Conservation (phyloP, 2,329 filamentous ascomycete genomes). For the Neofusicoccum umdonicola region DNA sequence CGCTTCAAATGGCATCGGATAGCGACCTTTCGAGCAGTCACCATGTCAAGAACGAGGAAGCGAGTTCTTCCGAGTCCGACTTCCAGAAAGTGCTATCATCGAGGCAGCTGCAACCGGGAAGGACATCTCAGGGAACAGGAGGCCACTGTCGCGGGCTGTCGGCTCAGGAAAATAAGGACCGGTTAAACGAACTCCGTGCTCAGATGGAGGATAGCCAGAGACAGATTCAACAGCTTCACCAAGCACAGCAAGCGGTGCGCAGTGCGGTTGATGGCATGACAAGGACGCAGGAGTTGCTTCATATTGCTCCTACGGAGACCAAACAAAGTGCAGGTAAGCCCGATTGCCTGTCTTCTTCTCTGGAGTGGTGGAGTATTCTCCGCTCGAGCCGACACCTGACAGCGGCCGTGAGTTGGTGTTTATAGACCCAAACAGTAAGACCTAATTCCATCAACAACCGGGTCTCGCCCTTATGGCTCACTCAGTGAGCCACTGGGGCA, state of each 20-base stretch:
- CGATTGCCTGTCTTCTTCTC: background rate
- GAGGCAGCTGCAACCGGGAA: background rate
- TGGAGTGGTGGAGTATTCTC: no score
- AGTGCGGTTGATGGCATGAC: background rate
- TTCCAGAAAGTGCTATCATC: background rate
- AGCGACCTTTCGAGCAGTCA: background rate
- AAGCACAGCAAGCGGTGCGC: background rate
- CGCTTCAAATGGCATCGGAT: background rate
- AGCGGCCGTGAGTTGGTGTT: no score
- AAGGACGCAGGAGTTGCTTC: background rate
- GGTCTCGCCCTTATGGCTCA: no score
- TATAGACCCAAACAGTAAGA: no score
- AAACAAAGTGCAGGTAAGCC: background rate
- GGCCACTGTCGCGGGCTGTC: background rate
- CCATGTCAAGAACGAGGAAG: background rate
- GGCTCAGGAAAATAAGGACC: background rate
- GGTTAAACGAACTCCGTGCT: background rate
- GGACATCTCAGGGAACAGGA: background rate
- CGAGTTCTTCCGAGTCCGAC: background rate
- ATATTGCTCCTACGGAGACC: background rate
- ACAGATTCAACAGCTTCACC: conserved; percentile 12
- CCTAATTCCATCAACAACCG: no score
- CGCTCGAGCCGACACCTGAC: background rate
- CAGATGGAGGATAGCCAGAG: conserved; percentile 6
- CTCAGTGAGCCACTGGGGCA: background rate